Base-by-base conservation (phyloP, 2,329 filamentous ascomycete genomes). In the Colletotrichum sansevieriae region DNA sequence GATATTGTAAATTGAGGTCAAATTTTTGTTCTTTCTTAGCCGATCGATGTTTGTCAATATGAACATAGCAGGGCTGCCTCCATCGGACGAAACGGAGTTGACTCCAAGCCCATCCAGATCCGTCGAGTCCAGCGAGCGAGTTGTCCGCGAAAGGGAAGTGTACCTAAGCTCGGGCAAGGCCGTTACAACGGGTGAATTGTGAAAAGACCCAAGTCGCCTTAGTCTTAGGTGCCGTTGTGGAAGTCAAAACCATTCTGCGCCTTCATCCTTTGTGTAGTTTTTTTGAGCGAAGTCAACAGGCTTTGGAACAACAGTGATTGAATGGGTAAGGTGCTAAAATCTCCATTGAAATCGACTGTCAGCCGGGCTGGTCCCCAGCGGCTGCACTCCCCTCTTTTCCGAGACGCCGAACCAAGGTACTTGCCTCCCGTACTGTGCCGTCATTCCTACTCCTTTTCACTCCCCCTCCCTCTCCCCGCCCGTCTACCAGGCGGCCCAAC, bases 331-430 rank as follows among this genome's bases (percentile, higher is more conserved):
- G 7, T 29, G 29, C 29, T 39, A 33, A 18, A 18, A 35, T 25
- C 13, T 52, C 49, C 25, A 35, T n/a, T 18, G 29, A 33, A 52
- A 35, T 52, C 15, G 25, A 29, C 29, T 15, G 22, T 18, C 22
- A n/a, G 13, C 49, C 29, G 25, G 13, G 20, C 54, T 29, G 37
- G 33, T 20, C n/a, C 25, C 52, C 41, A 20, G 62, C 25, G 33
- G 5, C 58, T 47, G 41, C 61, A 29, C 18, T 1, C 64, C 44
- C 61, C 54, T 65, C 65, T 47, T 65, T 60, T 54, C 65, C 62
- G 41, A 68, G 55, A 49, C 61, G 49, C 43, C 35, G 65, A 55
- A 49, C 62, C 7, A 29, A 29, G 25, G 4, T 57, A 49, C 61
- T 33, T 65, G 25, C 65, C 54, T 37, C 3, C 22, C 4, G 22